Evolutionary conservation across 495 filamentous ascomycete genomes (phyloP).

Genomic region (Viridothelium virens): DNA sequence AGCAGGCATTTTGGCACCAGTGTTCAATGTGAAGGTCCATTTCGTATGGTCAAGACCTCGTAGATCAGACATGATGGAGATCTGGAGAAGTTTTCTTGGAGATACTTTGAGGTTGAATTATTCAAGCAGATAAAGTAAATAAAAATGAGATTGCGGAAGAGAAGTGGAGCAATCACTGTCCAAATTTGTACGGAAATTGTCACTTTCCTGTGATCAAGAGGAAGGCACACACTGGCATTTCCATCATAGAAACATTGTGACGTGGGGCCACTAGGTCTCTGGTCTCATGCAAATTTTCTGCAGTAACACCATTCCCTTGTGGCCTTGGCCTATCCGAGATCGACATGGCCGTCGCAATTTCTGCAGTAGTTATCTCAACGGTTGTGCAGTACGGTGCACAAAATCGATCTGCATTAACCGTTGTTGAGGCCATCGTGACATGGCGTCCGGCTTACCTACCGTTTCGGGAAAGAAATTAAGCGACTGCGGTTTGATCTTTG

Average conservation of each 20-base stretch:
- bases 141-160: neutral
- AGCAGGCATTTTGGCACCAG: conserved; percentile 69
- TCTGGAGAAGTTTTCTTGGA: neutral
- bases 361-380: neutral
- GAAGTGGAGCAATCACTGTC: neutral
- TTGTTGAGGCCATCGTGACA: too few relatives aligned
- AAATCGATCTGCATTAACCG: too few relatives aligned
- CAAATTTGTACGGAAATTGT: neutral
- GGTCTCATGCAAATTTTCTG: neutral
- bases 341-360: neutral
- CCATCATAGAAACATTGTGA: neutral
- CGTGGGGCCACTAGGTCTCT: neutral
- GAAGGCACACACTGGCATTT: neutral
- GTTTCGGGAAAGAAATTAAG: too few relatives aligned
- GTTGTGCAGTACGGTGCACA: neutral
- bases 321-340: neutral
- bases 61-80: conserved; percentile 6
- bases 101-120: neutral
- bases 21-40: conserved; percentile 70
- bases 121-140: neutral
- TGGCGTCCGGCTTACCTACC: too few relatives aligned
- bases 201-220: neutral
- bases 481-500: too few relatives aligned
- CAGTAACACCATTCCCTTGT: neutral
- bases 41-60: conserved; percentile 28